Conservation (phyloP, 257 asterid genomes). For the Lantana camara region DNA sequence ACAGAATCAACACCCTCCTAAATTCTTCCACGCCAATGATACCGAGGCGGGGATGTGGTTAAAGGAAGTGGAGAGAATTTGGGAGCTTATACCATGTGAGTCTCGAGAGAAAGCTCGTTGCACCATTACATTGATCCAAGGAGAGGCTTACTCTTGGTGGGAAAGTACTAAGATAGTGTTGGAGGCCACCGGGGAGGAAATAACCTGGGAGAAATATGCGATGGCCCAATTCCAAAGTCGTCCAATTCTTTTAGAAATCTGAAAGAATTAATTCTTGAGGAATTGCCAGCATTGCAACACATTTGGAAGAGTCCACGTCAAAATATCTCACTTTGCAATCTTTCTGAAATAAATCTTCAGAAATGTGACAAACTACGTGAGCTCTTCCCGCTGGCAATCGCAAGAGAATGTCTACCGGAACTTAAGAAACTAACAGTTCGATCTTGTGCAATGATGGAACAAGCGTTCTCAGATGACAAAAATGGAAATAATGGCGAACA, state of each 20-base stretch:
- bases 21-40: too few relatives aligned
- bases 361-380: not conserved
- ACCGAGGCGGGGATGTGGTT: too few relatives aligned
- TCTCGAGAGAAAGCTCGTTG: too few relatives aligned
- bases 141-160: too few relatives aligned
- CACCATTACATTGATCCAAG: too few relatives aligned
- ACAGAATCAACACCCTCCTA: too few relatives aligned
- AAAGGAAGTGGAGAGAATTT: too few relatives aligned
- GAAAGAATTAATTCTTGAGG: not conserved
- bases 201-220: not conserved
- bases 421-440: not conserved
- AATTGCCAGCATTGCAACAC: not conserved
- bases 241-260: not conserved
- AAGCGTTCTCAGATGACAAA: constrained; percentile 4
- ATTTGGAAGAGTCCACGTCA: not conserved
- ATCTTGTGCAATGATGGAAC: not conserved
- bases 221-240: not conserved
- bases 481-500: not conserved
- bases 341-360: not conserved
- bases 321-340: too few relatives aligned
- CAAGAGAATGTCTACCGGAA: not conserved
- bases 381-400: not conserved
- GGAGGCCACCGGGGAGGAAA: too few relatives aligned
- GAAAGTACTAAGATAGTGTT: too few relatives aligned
- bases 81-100: too few relatives aligned